Base-by-base conservation (phyloP, 768 basidiomycete genomes). In the Serendipita sp. region DNA sequence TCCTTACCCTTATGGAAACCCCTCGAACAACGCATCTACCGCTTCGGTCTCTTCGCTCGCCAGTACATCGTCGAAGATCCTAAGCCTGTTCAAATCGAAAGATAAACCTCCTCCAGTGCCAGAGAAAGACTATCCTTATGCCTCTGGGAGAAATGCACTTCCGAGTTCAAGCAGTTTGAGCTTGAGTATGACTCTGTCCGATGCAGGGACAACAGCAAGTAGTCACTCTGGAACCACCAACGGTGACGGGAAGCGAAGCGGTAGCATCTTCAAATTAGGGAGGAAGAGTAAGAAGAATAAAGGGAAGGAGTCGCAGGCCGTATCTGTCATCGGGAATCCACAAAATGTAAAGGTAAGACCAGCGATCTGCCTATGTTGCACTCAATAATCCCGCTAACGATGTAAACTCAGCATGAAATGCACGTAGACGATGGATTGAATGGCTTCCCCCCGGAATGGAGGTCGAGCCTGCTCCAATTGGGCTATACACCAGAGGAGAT, bases 1-100 rank as follows among this genome's bases (percentile, higher is more conserved):
- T 37, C 55, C 55, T 34, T 60, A 60, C 34, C 55, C 55, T 23
- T 60, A 60, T n/a, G 55, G 55, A 60, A 60, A 60, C n/a, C 55
- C 55, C 10, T 33, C 27, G 10, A 60, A 37, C n/a, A 60, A 60
- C 34, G 55, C 29, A 10, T 60, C 55, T 8, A 60, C 55, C 16
- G 36, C 55, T 27, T 60, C 55, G 27, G 36, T 60, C 16, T 60
- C 55, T n/a, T 60, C 55, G 10, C 55, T 60, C 55, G 55, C 55
- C 55, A 60, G 55, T 34, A 60, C 55, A 37, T 60, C 55, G 27
- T 60, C 55, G 27, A 60, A 60, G 55, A 31, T 60, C 34, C 55
- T 60, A 10, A 34, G 55, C n/a, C 55, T 60, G 11, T 60, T 60
- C 34, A 60, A 60, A n/a, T 11, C 23, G 16, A 34, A 60, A 23